These are phyloP conservation scores for Dictyostelium intermedium DNA, from an alignment of 78 protist genomes.

Conservation along the genomic window DNA sequence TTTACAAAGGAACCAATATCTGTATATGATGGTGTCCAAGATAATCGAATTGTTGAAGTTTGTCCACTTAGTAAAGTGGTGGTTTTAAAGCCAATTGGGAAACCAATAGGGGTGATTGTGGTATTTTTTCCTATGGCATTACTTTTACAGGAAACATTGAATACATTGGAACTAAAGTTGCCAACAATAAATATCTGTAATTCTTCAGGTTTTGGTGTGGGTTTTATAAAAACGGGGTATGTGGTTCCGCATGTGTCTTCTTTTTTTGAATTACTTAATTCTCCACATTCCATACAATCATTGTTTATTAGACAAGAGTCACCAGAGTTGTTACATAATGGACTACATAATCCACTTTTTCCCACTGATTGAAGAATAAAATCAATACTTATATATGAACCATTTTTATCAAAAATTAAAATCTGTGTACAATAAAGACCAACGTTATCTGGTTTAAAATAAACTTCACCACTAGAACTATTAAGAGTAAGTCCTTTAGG, in stretches of 20 bases:
- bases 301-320: background rate
- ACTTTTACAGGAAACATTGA: background rate
- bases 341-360: background rate
- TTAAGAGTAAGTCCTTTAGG: background rate
- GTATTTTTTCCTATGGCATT: background rate
- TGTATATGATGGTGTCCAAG: background rate
- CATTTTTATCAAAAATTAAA: background rate
- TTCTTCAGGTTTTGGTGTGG: constrained; percentile 3
- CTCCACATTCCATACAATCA: background rate
- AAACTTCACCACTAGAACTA: background rate
- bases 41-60: background rate
- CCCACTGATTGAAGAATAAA: background rate
- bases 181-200: background rate
- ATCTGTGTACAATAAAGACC: background rate
- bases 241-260: too few species aligned
- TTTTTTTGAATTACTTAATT: background rate
- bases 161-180: background rate
- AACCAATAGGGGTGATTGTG: background rate
- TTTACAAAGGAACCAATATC: background rate
- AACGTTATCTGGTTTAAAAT: background rate
- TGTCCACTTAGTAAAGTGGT: background rate
- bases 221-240: background rate
- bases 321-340: background rate
- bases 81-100: background rate
- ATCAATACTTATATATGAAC: background rate